phyloP scores from a whole-genome alignment of 2,329 filamentous ascomycete species.

The Microdochium trichocladiopsis region DNA sequence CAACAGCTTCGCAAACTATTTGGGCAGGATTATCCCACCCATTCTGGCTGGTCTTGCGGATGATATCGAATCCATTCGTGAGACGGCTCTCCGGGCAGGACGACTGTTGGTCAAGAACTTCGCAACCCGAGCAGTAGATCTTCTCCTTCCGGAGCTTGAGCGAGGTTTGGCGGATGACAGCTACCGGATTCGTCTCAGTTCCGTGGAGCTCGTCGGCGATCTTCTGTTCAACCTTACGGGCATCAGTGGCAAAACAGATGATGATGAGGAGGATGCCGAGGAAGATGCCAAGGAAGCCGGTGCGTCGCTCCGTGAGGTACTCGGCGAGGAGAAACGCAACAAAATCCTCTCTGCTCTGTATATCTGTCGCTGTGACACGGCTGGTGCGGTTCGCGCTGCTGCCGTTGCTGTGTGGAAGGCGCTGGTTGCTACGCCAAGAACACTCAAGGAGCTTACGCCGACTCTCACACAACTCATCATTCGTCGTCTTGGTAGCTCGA shows the following conservation, averaged over 20 bases:
- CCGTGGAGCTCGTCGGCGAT: constrained; percentile 94
- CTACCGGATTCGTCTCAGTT: constrained; percentile 96
- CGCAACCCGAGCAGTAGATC: constrained; percentile 86
- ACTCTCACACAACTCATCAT: constrained; percentile 95
- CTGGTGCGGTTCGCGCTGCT: constrained; percentile 80
- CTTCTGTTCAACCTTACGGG: constrained; percentile 96
- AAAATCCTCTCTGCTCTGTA: constrained; percentile 96
- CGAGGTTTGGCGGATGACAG: constrained; percentile 95
- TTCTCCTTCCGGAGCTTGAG: constrained; percentile 89
- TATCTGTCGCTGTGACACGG: constrained; percentile 95
- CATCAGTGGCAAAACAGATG: constrained; percentile 71
- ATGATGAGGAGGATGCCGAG: constrained; percentile 72
- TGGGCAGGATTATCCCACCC: constrained; percentile 90
- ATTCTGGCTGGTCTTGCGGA: constrained; percentile 92
- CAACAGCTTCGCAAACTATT: constrained; percentile 95
- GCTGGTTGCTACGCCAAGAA: constrained; percentile 83
- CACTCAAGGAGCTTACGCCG: constrained; percentile 89
- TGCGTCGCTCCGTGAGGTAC: constrained; percentile 84
- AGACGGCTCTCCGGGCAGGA: constrained; percentile 91
- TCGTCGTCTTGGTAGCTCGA: constrained; percentile 84
- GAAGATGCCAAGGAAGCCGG: constrained; percentile 77
- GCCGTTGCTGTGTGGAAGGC: constrained; percentile 96
- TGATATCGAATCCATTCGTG: constrained; percentile 91
- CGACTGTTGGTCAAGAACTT: constrained; percentile 97
- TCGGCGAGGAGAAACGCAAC: constrained; percentile 94